These are phyloP conservation scores for Saturnispora halmiae DNA, from an alignment of 805 yeast genomes.

Conservation along the genomic window DNA sequence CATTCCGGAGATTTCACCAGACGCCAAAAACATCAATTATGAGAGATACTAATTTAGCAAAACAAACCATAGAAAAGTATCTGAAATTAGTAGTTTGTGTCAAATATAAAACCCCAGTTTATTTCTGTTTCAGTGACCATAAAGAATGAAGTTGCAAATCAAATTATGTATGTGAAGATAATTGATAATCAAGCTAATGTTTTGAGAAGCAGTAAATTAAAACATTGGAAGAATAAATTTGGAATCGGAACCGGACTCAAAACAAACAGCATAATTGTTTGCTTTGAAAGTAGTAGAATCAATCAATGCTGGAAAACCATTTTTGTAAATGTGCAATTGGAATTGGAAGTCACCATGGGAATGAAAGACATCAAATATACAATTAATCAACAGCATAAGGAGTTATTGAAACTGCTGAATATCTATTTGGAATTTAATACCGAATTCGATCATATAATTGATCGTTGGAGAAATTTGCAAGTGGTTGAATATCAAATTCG, in stretches of 20 bases:
- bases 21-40: neutral
- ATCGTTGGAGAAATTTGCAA: too few relatives aligned
- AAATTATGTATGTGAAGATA: too few relatives aligned
- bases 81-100: slow-evolving; percentile 25
- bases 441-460: too few relatives aligned
- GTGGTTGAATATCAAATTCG: too few relatives aligned
- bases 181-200: neutral
- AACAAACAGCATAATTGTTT: slow-evolving; percentile 18
- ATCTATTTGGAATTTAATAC: too few relatives aligned
- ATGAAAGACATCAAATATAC: too few relatives aligned
- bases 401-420: too few relatives aligned
- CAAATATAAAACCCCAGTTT: slow-evolving; percentile 16
- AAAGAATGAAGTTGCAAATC: neutral
- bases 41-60: too few relatives aligned
- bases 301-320: slow-evolving; percentile 25
- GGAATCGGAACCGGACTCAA: neutral
- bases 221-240: neutral
- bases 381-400: too few relatives aligned
- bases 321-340: too few relatives aligned
- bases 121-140: slow-evolving; percentile 2
- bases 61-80: too few relatives aligned
- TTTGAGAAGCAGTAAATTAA: neutral
- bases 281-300: slow-evolving; percentile 25
- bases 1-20: neutral
- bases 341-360: too few relatives aligned